Evolutionary conservation across 495 filamentous ascomycete genomes (phyloP).

Genomic region (Podospora conica): DNA sequence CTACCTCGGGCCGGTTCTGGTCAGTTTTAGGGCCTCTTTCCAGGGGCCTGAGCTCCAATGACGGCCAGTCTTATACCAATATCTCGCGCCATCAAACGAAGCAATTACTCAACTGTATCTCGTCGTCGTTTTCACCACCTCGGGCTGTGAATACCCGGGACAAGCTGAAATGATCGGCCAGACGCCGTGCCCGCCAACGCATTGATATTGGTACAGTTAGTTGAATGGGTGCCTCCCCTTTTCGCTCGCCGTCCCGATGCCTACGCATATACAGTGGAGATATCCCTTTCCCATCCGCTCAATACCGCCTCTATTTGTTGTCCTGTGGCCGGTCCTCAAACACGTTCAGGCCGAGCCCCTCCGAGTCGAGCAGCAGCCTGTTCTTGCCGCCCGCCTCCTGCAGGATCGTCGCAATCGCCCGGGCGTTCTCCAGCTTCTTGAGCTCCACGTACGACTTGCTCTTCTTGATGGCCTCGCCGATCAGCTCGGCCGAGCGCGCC

Average conservation of each 20-base stretch:
- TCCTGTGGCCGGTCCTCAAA: slow-evolving; percentile 50
- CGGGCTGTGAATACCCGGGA: neutral
- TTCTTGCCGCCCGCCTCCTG: slow-evolving; percentile 84
- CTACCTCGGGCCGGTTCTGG: neutral
- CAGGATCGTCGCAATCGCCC: slow-evolving; percentile 73
- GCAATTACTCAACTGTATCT: neutral
- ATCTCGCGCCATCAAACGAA: neutral
- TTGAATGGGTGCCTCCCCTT: slow-evolving; percentile 5
- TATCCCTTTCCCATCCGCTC: slow-evolving; percentile 22
- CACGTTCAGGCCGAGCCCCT: slow-evolving; percentile 88
- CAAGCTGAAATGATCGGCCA: neutral
- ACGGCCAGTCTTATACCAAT: neutral
- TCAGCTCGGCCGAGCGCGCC: slow-evolving; percentile 93
- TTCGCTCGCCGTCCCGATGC: slow-evolving; percentile 9
- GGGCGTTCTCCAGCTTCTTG: slow-evolving; percentile 93
- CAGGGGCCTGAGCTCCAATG: no score
- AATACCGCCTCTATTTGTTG: slow-evolving; percentile 24
- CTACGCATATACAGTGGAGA: slow-evolving; percentile 45
- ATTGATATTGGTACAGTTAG: slow-evolving; percentile 15
- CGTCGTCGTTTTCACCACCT: neutral
- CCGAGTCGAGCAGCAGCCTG: slow-evolving; percentile 85
- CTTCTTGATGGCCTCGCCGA: slow-evolving; percentile 99
- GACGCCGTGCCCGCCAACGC: slow-evolving; percentile 1
- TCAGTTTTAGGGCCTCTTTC: neutral
- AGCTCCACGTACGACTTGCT: slow-evolving; percentile 93